phyloP scores from a whole-genome alignment of 768 basidiomycete species.

The Hebeloma cylindrosporum region DNA sequence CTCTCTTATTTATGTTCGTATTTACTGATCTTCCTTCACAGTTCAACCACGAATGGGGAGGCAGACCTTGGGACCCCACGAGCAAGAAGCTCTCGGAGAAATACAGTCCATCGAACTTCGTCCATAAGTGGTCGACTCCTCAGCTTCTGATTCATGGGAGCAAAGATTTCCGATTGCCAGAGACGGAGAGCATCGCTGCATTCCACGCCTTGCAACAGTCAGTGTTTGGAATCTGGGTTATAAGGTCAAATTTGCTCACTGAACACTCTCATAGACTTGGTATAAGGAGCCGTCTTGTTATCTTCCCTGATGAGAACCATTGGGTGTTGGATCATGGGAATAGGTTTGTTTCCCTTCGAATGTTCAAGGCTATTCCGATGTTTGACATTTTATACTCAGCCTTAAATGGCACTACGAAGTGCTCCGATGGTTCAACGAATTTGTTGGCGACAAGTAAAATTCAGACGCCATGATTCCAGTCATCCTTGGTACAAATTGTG shows the following conservation, averaged over 20 bases:
- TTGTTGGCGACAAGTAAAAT: conserved; percentile 44
- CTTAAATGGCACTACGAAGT: conserved; percentile 97
- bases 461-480: too few relatives aligned
- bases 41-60: conserved; percentile 89
- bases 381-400: conserved; percentile 34
- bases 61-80: conserved; percentile 72
- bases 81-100: conserved; percentile 55
- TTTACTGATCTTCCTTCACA: conserved; percentile 24
- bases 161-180: conserved; percentile 86
- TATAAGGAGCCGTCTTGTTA: conserved; percentile 72
- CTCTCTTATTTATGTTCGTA: neutral
- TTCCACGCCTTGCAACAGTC: conserved; percentile 88
- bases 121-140: conserved; percentile 84
- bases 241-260: neutral
- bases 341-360: conserved; percentile 45
- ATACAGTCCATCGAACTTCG: conserved; percentile 79
- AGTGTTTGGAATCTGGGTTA: conserved; percentile 28
- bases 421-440: conserved; percentile 84
- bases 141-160: conserved; percentile 83
- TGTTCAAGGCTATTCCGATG: neutral
- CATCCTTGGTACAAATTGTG: neutral
- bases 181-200: conserved; percentile 78
- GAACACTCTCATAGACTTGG: conserved; percentile 46
- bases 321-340: conserved; percentile 86
- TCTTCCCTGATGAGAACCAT: conserved; percentile 92